Evolutionary conservation across 1,284 basidiomycete species (phyloP).

Genomic region (Fomes fomentarius): DNA sequence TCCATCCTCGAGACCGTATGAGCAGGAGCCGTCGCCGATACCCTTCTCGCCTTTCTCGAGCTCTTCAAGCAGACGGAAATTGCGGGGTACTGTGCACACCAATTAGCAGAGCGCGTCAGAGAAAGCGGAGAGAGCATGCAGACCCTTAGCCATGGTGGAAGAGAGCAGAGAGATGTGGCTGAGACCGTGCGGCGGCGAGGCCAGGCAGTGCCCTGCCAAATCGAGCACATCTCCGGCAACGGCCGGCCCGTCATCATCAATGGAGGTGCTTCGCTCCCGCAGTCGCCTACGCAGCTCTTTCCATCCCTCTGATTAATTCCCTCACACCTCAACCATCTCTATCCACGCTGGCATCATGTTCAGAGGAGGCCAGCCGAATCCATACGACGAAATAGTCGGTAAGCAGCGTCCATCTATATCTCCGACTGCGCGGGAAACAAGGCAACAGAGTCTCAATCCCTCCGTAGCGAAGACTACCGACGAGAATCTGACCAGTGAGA

Average conservation of each 20-base stretch:
- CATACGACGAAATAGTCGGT: constrained; percentile 96
- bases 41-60: constrained; percentile 99
- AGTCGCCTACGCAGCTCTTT: constrained; percentile 20
- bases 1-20: constrained; percentile 90
- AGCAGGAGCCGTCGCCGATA: constrained; percentile 96
- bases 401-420: constrained; percentile 38
- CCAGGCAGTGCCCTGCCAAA: constrained; percentile 22
- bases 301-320: constrained; percentile 11
- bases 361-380: constrained; percentile 65
- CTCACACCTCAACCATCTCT: neutral
- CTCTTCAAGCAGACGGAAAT: constrained; percentile 96
- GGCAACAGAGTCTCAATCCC: constrained; percentile 1
- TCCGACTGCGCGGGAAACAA: neutral
- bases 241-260: constrained; percentile 23
- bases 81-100: constrained; percentile 79
- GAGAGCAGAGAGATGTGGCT: constrained; percentile 13
- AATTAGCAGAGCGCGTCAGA: neutral
- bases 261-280: constrained; percentile 17
- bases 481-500: constrained; percentile 92
- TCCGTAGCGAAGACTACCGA: constrained; percentile 87
- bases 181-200: constrained; percentile 2
- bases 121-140: neutral
- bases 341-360: constrained; percentile 52
- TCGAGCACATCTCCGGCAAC: constrained; percentile 17
- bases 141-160: constrained; percentile 63